A percentile compares a stretch with the other conserved stretches of the same genome.
These are phyloP conservation scores for Calocera cornea DNA, from an alignment of 768 basidiomycete species.

Conservation along the genomic window DNA sequence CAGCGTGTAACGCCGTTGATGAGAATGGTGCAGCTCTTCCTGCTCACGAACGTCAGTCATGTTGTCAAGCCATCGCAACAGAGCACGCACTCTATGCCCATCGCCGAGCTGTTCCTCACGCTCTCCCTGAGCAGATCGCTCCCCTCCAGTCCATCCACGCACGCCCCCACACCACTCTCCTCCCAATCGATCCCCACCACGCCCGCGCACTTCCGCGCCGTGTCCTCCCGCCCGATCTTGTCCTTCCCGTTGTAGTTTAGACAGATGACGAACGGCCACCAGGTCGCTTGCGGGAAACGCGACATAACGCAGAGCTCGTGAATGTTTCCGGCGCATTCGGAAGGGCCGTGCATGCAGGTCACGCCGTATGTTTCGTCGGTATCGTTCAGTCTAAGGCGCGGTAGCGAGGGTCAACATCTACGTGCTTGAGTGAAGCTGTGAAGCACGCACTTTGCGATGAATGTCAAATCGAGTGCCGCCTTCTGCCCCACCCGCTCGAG, in stretches of 20 bases:
- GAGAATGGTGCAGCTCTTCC: conserved; percentile 77
- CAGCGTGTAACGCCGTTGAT: conserved; percentile 58
- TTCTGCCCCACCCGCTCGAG: conserved; percentile 47
- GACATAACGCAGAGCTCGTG: conserved; percentile 75
- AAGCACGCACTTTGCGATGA: conserved; percentile 54
- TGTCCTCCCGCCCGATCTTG: conserved; percentile 49
- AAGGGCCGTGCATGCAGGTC: conserved; percentile 61
- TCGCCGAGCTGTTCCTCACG: conserved; percentile 29
- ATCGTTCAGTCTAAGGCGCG: conserved; percentile 38
- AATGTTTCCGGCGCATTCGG: conserved; percentile 79
- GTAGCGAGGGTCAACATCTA: background rate
- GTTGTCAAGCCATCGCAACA: conserved; percentile 1
- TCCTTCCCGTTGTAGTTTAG: conserved; percentile 49
- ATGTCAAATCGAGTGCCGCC: conserved; percentile 54
- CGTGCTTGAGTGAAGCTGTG: conserved; percentile 6
- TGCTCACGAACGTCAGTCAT: conserved; percentile 20
- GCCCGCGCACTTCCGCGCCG: conserved; percentile 52
- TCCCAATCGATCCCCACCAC: conserved; percentile 58
- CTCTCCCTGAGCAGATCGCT: conserved; percentile 50
- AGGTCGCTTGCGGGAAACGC: conserved; percentile 33
- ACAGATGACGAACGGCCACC: conserved; percentile 79
- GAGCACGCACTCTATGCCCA: conserved; percentile 44
- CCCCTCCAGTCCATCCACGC: conserved; percentile 51
- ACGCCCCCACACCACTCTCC: conserved; percentile 32
- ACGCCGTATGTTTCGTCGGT: conserved; percentile 63